Evolutionary conservation across 257 asterid species (phyloP).

Genomic region (Rubia yunnanensis): DNA sequence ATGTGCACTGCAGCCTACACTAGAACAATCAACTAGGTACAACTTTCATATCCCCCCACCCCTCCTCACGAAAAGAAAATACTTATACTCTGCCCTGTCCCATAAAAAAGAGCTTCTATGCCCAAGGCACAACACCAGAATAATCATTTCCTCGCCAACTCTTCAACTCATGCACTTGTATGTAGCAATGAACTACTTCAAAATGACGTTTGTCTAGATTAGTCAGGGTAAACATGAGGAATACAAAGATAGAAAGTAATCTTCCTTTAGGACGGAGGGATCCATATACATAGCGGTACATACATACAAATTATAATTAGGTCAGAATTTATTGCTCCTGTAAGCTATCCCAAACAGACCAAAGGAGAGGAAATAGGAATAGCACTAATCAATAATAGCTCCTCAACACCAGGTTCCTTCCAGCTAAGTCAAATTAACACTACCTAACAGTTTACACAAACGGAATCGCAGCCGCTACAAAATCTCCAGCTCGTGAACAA

Average conservation of each 20-base stretch:
- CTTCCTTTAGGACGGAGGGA: not conserved
- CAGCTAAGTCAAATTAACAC: not conserved
- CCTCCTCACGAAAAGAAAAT: not conserved
- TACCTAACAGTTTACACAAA: not conserved
- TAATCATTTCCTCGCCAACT: too few species aligned
- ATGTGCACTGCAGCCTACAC: not conserved
- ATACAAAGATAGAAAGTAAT: not conserved
- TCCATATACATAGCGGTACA: not conserved
- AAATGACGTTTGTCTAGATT: not conserved
- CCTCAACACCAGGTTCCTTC: not conserved
- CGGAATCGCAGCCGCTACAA: not conserved
- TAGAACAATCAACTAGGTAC: not conserved
- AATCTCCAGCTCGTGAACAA: not conserved
- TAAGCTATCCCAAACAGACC: not conserved
- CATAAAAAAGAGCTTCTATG: too few species aligned
- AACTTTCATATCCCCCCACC: too few species aligned
- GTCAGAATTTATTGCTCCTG: not conserved
- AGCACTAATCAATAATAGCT: not conserved
- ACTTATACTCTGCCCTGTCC: not conserved
- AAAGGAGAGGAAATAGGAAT: too few species aligned
- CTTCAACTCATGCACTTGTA: not conserved
- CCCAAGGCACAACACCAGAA: too few species aligned
- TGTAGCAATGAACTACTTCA: not conserved
- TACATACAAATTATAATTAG: not conserved
- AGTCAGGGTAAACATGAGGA: not conserved